Conservation (phyloP, 805 yeast genomes). For the Scheffersomyces ergatensis region DNA sequence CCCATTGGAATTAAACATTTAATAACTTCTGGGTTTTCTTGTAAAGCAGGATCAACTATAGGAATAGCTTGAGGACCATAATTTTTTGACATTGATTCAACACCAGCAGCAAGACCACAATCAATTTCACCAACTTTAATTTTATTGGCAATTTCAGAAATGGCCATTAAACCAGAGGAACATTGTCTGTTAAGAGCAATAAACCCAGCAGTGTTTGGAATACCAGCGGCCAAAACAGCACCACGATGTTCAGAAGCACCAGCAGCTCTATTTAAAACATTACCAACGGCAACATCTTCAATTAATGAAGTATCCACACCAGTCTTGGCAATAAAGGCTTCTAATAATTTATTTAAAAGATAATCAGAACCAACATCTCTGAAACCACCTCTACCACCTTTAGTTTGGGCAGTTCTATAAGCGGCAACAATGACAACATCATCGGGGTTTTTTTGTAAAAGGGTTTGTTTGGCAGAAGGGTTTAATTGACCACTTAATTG, state of each 20-base stretch:
- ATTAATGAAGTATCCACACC: slow-evolving; percentile 51
- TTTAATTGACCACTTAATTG: slow-evolving; percentile 44
- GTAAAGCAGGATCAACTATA: slow-evolving; percentile 31
- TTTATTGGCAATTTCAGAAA: slow-evolving; percentile 86
- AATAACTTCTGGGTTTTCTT: slow-evolving; percentile 36
- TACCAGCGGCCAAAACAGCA: slow-evolving; percentile 86
- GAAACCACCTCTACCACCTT: slow-evolving; percentile 83
- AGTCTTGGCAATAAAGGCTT: slow-evolving; percentile 56
- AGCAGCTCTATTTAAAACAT: slow-evolving; percentile 88
- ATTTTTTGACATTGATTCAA: slow-evolving; percentile 88
- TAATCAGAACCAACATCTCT: slow-evolving; percentile 83
- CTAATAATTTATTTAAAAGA: slow-evolving; percentile 62
- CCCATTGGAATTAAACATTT: slow-evolving; percentile 96
- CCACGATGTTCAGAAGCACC: slow-evolving; percentile 96
- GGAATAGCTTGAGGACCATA: slow-evolving; percentile 81
- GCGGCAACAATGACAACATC: slow-evolving; percentile 92
- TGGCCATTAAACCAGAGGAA: slow-evolving; percentile 89
- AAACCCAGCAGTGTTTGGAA: slow-evolving; percentile 78
- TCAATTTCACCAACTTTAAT: slow-evolving; percentile 85
- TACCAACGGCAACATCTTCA: slow-evolving; percentile 87
- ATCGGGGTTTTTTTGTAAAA: slow-evolving; percentile 63
- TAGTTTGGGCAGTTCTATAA: slow-evolving; percentile 85
- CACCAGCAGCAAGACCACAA: slow-evolving; percentile 90
- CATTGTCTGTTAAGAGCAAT: slow-evolving; percentile 90
- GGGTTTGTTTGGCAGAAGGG: slow-evolving; percentile 39